Conservation (phyloP, 768 basidiomycete genomes). For the Termitomyces sp. region DNA sequence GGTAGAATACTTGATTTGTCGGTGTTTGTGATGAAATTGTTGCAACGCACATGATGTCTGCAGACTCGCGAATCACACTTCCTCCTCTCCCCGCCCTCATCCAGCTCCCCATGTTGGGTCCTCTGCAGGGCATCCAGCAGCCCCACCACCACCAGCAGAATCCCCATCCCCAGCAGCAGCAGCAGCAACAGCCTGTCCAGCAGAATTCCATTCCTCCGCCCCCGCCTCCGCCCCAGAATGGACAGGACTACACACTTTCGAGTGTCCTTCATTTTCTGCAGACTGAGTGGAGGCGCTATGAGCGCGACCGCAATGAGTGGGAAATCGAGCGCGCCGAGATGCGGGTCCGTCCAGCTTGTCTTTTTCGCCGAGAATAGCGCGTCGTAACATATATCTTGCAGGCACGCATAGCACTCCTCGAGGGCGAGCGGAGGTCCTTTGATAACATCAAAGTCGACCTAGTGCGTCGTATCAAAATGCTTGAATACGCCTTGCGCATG, state of each 20-base stretch:
- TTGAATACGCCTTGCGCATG: constrained; percentile 94
- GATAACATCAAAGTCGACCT: constrained; percentile 97
- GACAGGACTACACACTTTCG: constrained; percentile 90
- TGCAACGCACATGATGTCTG: constrained; percentile 15
- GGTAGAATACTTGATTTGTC: constrained; percentile 24
- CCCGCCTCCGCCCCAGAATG: constrained; percentile 78
- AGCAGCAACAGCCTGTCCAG: constrained; percentile 26
- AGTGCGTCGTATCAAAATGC: constrained; percentile 97
- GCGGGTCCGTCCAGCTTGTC: constrained; percentile 60
- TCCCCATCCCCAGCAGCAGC: constrained; percentile 46
- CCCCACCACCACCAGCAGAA: constrained; percentile 56
- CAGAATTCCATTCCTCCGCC: constrained; percentile 61
- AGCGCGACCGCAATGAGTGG: constrained; percentile 99
- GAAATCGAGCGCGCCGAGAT: constrained; percentile 99
- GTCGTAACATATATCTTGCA: constrained; percentile 30
- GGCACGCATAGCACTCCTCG: constrained; percentile 95
- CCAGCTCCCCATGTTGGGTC: constrained; percentile 67
- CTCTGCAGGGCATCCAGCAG: constrained; percentile 58
- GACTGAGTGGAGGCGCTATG: constrained; percentile 96
- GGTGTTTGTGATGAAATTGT: constrained; percentile 31
- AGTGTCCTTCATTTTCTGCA: constrained; percentile 96
- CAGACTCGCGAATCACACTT: constrained; percentile 18
- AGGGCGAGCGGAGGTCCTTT: constrained; percentile 94
- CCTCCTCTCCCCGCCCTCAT: constrained; percentile 25
- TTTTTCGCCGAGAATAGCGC: constrained; percentile 16